phyloP scores from a whole-genome alignment of 1,284 basidiomycete species.

The Cryptococcus sp. region DNA sequence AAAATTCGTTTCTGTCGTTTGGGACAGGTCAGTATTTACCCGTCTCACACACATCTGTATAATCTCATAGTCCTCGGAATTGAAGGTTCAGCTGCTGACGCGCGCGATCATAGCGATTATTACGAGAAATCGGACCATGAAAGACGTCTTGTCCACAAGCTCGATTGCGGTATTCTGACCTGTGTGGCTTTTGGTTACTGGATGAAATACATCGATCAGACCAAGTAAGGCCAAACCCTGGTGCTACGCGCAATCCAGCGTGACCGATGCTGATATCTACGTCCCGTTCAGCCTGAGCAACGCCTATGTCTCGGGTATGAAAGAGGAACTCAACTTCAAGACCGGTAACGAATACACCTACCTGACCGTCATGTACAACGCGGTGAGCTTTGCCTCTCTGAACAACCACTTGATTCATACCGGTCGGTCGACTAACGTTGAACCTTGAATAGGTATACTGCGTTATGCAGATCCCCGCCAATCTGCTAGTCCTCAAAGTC shows the following conservation, averaged over 20 bases:
- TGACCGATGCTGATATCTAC: background rate
- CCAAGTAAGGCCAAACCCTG: constrained; percentile 11
- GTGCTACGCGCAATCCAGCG: background rate
- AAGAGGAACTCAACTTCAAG: constrained; percentile 25
- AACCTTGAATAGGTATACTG: constrained; percentile 7
- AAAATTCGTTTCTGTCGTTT: constrained; percentile 6
- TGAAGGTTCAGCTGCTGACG: background rate
- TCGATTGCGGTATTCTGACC: constrained; percentile 16
- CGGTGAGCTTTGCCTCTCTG: background rate
- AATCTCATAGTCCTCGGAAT: too few species aligned
- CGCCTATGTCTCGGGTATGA: constrained; percentile 29
- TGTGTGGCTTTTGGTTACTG: constrained; percentile 17
- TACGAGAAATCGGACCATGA: constrained; percentile 17
- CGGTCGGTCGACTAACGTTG: background rate
- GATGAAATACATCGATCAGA: constrained; percentile 31
- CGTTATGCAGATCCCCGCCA: constrained; percentile 23
- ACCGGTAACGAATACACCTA: constrained; percentile 26
- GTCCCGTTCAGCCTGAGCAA: constrained; percentile 7
- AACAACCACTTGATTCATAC: too few species aligned
- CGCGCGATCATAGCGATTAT: constrained; percentile 4
- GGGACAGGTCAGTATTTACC: constrained; percentile 5
- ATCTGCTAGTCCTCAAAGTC: constrained; percentile 20
- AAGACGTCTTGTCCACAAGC: constrained; percentile 17
- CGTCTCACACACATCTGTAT: background rate
- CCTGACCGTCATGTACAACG: constrained; percentile 4